Conservation (phyloP, 257 asterid species). For the Eustoma russellianum region DNA sequence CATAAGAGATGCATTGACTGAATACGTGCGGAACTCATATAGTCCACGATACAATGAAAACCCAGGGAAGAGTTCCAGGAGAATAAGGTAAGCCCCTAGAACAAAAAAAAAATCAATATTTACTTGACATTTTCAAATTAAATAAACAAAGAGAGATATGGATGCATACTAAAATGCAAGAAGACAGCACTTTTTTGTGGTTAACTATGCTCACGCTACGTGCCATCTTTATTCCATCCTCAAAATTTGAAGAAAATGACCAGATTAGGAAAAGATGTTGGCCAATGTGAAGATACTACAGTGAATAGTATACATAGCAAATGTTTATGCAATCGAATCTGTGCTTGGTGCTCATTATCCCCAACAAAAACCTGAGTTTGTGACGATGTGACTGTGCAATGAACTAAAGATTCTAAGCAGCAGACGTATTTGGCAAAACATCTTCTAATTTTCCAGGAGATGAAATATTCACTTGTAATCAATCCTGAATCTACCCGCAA, state of each 20-base stretch:
- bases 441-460: too few species aligned
- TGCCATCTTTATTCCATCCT: too few species aligned
- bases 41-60: conserved; percentile 28
- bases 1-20: conserved; percentile 1
- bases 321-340: too few species aligned
- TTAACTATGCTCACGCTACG: neutral
- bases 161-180: neutral
- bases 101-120: neutral
- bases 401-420: too few species aligned
- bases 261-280: neutral
- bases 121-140: neutral
- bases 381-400: too few species aligned
- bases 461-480: too few species aligned
- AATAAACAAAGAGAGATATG: neutral
- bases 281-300: neutral
- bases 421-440: too few species aligned
- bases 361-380: too few species aligned
- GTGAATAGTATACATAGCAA: neutral
- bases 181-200: neutral
- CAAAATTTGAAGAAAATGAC: neutral
- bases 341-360: too few species aligned
- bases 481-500: too few species aligned
- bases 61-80: conserved; percentile 31
- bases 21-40: conserved; percentile 18
- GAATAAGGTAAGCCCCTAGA: conserved; percentile 23